phyloP scores from a whole-genome alignment of 768 basidiomycete species.

The Mycena rebaudengoi region DNA sequence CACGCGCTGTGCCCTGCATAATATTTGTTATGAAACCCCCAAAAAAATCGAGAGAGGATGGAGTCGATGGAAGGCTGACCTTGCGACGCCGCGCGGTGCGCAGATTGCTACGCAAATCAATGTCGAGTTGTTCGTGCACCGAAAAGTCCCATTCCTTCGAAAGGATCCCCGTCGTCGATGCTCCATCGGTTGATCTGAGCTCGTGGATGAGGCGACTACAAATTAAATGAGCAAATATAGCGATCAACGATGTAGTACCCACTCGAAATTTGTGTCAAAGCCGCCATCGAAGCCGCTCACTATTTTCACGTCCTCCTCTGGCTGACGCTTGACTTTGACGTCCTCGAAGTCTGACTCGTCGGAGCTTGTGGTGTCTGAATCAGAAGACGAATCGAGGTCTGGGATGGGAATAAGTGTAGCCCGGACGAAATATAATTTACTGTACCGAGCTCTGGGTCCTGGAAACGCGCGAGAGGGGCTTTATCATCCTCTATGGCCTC shows the following conservation, averaged over 20 bases:
- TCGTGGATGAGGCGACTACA: conserved; percentile 72
- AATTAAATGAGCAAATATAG: background rate
- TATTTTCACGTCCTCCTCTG: conserved; percentile 14
- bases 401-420: background rate
- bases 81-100: conserved; percentile 67
- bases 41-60: too few species aligned
- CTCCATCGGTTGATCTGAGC: conserved; percentile 63
- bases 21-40: too few species aligned
- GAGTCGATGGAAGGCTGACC: background rate
- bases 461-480: background rate
- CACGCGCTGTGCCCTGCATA: conserved; percentile 44
- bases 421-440: background rate
- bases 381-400: conserved; percentile 5
- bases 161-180: conserved; percentile 54
- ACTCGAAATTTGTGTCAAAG: too few species aligned
- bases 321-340: background rate
- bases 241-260: conserved; percentile 18
- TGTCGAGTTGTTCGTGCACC: conserved; percentile 70
- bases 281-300: conserved; percentile 59
- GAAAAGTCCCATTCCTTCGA: conserved; percentile 79
- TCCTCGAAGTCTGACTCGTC: background rate
- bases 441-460: too few species aligned
- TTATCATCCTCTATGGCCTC: conserved; percentile 23
- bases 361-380: conserved; percentile 16
- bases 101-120: conserved; percentile 76